phyloP scores from a whole-genome alignment of 2,329 filamentous ascomycete genomes.

The Aspergillus phoenicis region DNA sequence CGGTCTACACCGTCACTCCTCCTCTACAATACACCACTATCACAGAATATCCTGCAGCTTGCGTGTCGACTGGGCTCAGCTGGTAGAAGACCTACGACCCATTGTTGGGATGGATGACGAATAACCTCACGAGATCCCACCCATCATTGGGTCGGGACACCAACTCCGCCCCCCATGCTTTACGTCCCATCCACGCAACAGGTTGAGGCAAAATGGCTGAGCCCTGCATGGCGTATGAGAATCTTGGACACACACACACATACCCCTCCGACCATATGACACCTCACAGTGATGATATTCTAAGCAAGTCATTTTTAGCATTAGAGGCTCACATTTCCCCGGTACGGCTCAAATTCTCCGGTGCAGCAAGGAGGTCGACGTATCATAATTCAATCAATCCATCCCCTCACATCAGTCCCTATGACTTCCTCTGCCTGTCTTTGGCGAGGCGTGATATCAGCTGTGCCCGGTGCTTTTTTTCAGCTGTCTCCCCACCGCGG shows the following conservation, averaged over 20 bases:
- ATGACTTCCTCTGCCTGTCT: neutral
- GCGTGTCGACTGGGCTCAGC: neutral
- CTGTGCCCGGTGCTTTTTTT: neutral
- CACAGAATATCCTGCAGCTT: neutral
- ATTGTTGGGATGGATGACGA: neutral
- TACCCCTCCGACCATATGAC: neutral
- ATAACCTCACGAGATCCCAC: neutral
- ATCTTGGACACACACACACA: neutral
- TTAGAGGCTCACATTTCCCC: neutral
- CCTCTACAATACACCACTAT: neutral
- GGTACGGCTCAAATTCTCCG: neutral
- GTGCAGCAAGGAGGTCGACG: neutral
- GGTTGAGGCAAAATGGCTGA: neutral
- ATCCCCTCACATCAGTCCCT: neutral
- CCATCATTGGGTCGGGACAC: neutral
- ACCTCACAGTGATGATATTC: neutral
- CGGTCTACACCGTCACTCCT: neutral
- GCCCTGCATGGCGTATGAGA: neutral
- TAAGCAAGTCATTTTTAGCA: neutral
- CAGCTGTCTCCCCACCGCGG: neutral
- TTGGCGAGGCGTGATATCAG: neutral
- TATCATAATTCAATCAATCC: neutral
- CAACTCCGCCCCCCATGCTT: neutral
- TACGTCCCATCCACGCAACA: conserved; percentile 1
- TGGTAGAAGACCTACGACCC: neutral